These are phyloP conservation scores for Calophaca sinica DNA, from an alignment of 306 rosid species.

Conservation along the genomic window DNA sequence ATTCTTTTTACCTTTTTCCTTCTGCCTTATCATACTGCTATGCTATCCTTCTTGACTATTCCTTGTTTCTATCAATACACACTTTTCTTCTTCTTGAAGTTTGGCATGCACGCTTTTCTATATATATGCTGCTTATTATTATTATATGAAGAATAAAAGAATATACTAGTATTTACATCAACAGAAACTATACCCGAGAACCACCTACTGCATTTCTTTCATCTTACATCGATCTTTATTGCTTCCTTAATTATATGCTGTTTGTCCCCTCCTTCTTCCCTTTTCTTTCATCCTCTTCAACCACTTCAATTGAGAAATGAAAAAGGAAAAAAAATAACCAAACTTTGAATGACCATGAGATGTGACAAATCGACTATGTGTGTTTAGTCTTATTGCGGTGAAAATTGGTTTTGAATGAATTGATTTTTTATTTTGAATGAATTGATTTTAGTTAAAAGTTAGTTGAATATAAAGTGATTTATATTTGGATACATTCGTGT, in stretches of 20 bases:
- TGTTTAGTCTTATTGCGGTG: no score
- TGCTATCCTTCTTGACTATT: slow-evolving; percentile 46
- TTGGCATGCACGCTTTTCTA: slow-evolving; percentile 62
- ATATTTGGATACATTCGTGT: no score
- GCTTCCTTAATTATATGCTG: slow-evolving; percentile 55
- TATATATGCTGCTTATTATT: slow-evolving; percentile 2
- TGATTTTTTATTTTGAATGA: no score
- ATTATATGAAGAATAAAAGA: slow-evolving; percentile 43
- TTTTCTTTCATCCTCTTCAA: slow-evolving; percentile 18
- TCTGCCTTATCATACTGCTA: slow-evolving; percentile 37
- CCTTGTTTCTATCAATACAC: slow-evolving; percentile 50
- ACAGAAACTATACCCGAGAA: neutral
- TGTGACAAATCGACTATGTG: neutral
- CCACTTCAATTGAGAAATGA: neutral
- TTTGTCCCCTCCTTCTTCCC: slow-evolving; percentile 55
- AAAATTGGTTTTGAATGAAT: no score
- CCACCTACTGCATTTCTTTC: slow-evolving; percentile 53
- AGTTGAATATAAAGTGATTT: no score
- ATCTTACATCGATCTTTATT: slow-evolving; percentile 45
- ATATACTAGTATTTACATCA: slow-evolving; percentile 17
- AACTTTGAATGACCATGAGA: slow-evolving; percentile 16
- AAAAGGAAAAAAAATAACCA: neutral
- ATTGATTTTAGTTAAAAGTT: no score
- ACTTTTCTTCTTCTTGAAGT: slow-evolving; percentile 48
- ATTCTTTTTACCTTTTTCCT: slow-evolving; percentile 53